Percentiles rank a stretch among this genome's conserved stretches.
These are phyloP conservation scores for Hanseniaspora valbyensis DNA, from an alignment of 805 yeast genomes.

Conservation along the genomic window DNA sequence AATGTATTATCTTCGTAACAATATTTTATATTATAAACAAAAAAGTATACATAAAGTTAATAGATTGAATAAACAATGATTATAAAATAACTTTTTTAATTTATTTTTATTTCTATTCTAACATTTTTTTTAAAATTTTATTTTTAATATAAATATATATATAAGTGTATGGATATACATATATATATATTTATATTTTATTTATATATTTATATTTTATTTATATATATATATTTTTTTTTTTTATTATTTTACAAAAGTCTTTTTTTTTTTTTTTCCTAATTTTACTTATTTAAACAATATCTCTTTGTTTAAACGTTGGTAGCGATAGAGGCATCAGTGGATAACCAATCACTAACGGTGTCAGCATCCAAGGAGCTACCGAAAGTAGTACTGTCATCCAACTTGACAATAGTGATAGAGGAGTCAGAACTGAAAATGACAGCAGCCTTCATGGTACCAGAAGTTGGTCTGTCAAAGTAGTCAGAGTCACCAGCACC, in stretches of 20 bases:
- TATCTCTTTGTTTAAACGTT: slow-evolving; percentile 18
- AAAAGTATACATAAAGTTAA: no score
- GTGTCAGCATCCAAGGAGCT: slow-evolving; percentile 44
- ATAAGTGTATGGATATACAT: no score
- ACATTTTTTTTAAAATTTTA: no score
- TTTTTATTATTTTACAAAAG: background rate
- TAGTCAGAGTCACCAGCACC: slow-evolving; percentile 88
- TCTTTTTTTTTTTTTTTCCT: background rate
- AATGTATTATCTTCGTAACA: no score
- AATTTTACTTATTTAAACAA: background rate
- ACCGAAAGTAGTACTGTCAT: slow-evolving; percentile 40
- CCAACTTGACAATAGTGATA: slow-evolving; percentile 52
- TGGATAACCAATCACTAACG: slow-evolving; percentile 48
- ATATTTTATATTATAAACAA: no score
- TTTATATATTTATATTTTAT: background rate
- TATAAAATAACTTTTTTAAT: no score
- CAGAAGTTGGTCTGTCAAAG: slow-evolving; percentile 70
- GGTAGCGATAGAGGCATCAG: slow-evolving; percentile 40
- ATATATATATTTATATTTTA: background rate
- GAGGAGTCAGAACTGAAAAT: slow-evolving; percentile 45
- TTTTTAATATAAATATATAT: no score
- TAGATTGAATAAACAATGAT: no score
- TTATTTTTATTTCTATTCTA: no score
- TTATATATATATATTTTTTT: background rate
- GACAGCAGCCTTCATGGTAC: slow-evolving; percentile 81